Evolutionary conservation across 169 alveolate species (phyloP).

Genomic region (Amoebophrya sp.): DNA sequence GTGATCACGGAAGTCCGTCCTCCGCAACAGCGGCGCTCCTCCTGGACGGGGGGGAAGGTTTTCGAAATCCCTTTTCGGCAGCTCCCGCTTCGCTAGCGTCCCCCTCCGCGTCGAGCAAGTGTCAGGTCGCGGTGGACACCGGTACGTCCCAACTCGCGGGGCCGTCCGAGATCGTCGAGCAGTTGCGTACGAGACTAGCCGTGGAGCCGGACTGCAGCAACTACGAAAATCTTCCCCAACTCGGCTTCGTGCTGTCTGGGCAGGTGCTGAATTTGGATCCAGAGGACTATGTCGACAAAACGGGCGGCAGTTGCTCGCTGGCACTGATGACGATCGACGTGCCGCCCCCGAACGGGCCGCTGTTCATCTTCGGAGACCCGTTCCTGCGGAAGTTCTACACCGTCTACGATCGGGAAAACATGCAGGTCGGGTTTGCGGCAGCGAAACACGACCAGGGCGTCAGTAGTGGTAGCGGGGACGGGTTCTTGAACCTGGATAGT

Average conservation of each 20-base stretch:
- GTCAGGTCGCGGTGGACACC: not conserved
- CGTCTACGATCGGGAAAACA: too few relatives aligned
- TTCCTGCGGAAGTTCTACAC: too few relatives aligned
- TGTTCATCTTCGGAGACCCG: not conserved
- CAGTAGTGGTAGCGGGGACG: too few relatives aligned
- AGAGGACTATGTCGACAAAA: not conserved
- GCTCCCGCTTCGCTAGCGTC: too few relatives aligned
- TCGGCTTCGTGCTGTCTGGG: not conserved
- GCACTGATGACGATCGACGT: not conserved
- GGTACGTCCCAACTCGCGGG: not conserved
- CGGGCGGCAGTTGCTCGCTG: not conserved
- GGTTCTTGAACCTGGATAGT: too few relatives aligned
- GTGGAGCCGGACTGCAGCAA: not conserved
- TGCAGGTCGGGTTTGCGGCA: too few relatives aligned
- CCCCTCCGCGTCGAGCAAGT: too few relatives aligned
- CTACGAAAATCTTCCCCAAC: not conserved
- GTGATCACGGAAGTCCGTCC: too few relatives aligned
- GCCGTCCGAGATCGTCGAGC: not conserved
- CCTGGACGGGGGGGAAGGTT: too few relatives aligned
- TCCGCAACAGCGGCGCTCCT: too few relatives aligned
- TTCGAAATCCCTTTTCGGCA: too few relatives aligned
- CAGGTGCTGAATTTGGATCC: not conserved
- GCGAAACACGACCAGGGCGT: too few relatives aligned
- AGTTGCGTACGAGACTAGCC: not conserved
- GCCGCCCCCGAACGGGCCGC: not conserved